Base-by-base conservation (phyloP, 768 basidiomycete genomes). In the Boletus vermiculosoides region DNA sequence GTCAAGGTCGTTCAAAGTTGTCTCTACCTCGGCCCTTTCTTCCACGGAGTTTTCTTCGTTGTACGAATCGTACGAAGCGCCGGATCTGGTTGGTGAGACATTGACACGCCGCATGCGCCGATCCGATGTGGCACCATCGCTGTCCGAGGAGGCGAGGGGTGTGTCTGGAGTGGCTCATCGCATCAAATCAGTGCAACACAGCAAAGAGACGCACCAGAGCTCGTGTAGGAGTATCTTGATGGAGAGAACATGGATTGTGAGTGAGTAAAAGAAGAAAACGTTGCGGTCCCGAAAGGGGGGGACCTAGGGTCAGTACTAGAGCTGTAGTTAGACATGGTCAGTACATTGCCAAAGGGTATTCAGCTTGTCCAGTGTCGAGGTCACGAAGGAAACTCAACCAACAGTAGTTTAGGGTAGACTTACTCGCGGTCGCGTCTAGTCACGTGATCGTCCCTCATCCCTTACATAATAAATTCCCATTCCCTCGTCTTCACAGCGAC, bases 1-100 rank as follows among this genome's bases (percentile, higher is more conserved):
- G 57, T 91, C 89, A 22, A 92, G 72, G 53, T 80, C 78, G 45
- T 77, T 84, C 47, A 92, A 78, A 16, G 83, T 78, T 20, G 82
- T 83, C 68, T 90, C 87, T 18, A 91, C 87, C 68, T 90, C 78
- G 9, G 72, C 76, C 11, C 66, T 68, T 50, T 81, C 80, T 61
- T 72, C 71, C 20, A 78, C 54, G 1, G 80, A 82, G 58, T 80
- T 69, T 59, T 78, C 80, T 56, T 81, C 90, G 41, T 84, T 80
- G 63, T 88, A 81, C 3, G 83, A 81, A 64, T 88, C 80, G 50
- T 78, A 65, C 31, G 63, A 65, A 33, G 15, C 9, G 54, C 65
- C 76, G 55, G 65, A 76, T 64, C 74, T 74, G 5, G 78, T 66
- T 37, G 85, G 85, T 5, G 86, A 86, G 33, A 85, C 73, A 44